Percentiles rank a stretch among this genome's conserved stretches.
Conservation (phyloP, 805 yeast genomes). For the Lachancea cidri region DNA sequence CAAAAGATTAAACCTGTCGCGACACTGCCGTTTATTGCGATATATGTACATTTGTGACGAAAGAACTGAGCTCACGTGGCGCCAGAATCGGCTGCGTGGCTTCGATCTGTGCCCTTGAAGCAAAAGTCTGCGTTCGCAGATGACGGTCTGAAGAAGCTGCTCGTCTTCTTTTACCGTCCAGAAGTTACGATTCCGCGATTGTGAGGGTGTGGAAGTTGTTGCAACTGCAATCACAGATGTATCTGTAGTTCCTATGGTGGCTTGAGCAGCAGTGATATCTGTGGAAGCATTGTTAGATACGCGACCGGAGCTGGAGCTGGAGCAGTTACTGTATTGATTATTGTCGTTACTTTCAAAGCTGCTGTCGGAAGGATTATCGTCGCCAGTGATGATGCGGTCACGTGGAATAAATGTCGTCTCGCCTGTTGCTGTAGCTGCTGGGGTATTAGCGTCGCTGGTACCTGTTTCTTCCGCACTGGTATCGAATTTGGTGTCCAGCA, state of each 20-base stretch:
- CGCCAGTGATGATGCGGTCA: not conserved
- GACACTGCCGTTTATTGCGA: not conserved
- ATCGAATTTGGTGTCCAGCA: not conserved
- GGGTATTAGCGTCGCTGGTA: not conserved
- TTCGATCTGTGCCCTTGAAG: constrained; percentile 1
- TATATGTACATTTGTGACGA: not conserved
- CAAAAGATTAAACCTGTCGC: not conserved
- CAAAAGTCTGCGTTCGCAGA: constrained; percentile 1
- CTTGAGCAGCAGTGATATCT: not conserved
- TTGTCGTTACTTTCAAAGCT: not conserved
- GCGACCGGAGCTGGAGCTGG: not conserved
- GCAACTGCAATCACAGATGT: not conserved
- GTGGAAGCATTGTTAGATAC: not conserved
- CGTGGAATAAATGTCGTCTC: no score
- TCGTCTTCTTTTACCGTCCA: constrained; percentile 5
- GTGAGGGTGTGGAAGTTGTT: not conserved
- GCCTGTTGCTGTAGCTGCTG: no score
- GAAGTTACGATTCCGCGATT: constrained; percentile 1
- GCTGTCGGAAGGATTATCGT: not conserved
- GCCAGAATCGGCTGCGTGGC: constrained; percentile 9
- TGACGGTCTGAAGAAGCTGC: constrained; percentile 4
- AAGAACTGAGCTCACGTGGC: constrained; percentile 3
- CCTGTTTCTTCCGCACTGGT: not conserved
- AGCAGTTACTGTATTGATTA: not conserved
- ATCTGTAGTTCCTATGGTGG: not conserved